phyloP scores from a whole-genome alignment of 768 basidiomycete species.

The Exsudoporus frostii region DNA sequence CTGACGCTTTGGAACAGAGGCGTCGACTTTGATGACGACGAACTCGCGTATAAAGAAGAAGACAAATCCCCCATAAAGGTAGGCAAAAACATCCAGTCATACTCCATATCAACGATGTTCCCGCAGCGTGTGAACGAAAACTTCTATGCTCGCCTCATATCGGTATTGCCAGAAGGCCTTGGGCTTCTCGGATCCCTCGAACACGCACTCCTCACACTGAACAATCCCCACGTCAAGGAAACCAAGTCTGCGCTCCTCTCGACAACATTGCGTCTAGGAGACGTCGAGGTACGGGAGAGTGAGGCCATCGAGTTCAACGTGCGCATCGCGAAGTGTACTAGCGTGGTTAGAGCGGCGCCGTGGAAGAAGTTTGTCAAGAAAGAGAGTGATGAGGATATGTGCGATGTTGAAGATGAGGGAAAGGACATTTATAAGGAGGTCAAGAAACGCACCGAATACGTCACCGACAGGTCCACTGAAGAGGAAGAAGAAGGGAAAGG shows the following conservation, averaged over 20 bases:
- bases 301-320: constrained; percentile 74
- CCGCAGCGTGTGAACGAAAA: constrained; percentile 67
- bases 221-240: constrained; percentile 57
- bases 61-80: constrained; percentile 77
- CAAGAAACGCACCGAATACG: constrained; percentile 51
- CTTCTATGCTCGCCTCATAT: constrained; percentile 55
- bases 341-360: constrained; percentile 60
- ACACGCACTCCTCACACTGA: constrained; percentile 26
- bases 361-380: constrained; percentile 59
- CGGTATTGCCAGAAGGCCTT: constrained; percentile 30
- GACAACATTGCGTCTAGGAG: constrained; percentile 77
- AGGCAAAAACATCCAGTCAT: not conserved
- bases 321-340: constrained; percentile 78
- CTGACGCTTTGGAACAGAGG: constrained; percentile 50
- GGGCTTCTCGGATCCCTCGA: constrained; percentile 32
- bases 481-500: constrained; percentile 30
- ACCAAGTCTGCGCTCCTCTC: constrained; percentile 63
- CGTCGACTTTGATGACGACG: constrained; percentile 81
- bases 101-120: not conserved
- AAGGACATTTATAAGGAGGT: constrained; percentile 38
- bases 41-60: constrained; percentile 57
- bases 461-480: constrained; percentile 44
- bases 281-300: constrained; percentile 58
- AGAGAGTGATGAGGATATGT: constrained; percentile 28
- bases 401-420: constrained; percentile 27